Conservation (phyloP, 495 filamentous ascomycete species). For the Aspergillus baeticus region DNA sequence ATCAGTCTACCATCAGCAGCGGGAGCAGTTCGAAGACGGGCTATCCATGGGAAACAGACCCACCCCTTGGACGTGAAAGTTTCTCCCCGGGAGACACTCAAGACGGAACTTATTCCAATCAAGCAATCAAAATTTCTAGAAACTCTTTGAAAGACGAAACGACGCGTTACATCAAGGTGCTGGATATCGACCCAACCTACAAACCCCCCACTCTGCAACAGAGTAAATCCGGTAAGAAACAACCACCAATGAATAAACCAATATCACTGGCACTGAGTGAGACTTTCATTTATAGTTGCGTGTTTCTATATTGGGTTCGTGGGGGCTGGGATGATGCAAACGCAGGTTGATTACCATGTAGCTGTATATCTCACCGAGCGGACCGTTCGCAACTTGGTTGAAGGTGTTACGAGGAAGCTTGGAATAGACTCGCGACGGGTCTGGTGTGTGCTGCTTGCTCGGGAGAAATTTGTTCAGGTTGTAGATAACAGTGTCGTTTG, state of each 20-base stretch:
- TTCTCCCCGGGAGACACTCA: no score
- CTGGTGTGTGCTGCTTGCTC: constrained; percentile 66
- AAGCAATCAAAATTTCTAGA: constrained; percentile 11
- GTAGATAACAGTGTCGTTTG: constrained; percentile 88
- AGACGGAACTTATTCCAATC: no score
- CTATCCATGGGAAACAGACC: no score
- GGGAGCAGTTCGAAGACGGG: no score
- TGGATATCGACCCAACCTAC: constrained; percentile 84
- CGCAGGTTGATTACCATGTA: constrained; percentile 67
- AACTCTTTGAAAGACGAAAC: constrained; percentile 57
- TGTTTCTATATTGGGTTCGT: constrained; percentile 80
- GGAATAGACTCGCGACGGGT: constrained; percentile 73
- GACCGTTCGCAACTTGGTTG: constrained; percentile 69
- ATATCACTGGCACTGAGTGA: background rate
- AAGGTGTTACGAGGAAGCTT: constrained; percentile 73
- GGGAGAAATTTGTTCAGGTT: constrained; percentile 71
- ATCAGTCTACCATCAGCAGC: no score
- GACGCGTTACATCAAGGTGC: constrained; percentile 83
- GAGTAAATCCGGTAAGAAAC: constrained; percentile 61
- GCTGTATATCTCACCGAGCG: constrained; percentile 84
- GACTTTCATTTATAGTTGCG: constrained; percentile 52
- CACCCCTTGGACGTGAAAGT: no score
- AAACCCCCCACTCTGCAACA: constrained; percentile 71
- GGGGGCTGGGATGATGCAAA: constrained; percentile 36
- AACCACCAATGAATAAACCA: background rate